A percentile compares a stretch with the other conserved stretches of the same genome.
Conservation (phyloP, 2,329 filamentous ascomycete species). For the Exophiala sideris region DNA sequence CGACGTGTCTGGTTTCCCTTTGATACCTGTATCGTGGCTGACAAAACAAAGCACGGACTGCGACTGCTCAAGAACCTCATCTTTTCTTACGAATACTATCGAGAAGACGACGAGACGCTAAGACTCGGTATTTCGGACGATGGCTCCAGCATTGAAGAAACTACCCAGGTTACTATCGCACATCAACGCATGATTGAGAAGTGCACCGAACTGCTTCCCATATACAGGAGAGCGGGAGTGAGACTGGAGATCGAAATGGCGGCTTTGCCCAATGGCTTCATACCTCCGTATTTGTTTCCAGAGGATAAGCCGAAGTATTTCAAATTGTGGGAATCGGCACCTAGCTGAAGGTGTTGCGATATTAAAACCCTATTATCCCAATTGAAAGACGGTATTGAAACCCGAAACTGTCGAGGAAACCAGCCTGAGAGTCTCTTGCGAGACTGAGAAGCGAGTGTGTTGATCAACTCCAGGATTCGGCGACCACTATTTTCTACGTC, state of each 20-base stretch:
- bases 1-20: conserved; percentile 24
- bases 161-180: conserved; percentile 17
- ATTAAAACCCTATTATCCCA: background rate
- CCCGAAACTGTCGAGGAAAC: background rate
- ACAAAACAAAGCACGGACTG: conserved; percentile 26
- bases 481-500: too few relatives aligned
- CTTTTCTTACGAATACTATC: conserved; percentile 27
- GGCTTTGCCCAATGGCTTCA: conserved; percentile 26
- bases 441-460: too few relatives aligned
- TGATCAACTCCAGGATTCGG: too few relatives aligned
- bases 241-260: conserved; percentile 23
- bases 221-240: conserved; percentile 18
- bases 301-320: conserved; percentile 24
- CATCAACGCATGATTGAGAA: conserved; percentile 19
- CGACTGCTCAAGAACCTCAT: conserved; percentile 23
- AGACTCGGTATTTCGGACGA: conserved; percentile 16
- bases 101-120: conserved; percentile 17
- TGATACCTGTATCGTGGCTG: conserved; percentile 20
- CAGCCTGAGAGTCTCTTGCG: too few relatives aligned
- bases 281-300: conserved; percentile 28
- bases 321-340: conserved; percentile 23
- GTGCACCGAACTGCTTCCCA: conserved; percentile 21
- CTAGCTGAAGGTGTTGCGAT: background rate
- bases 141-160: conserved; percentile 15
- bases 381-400: background rate